Evolutionary conservation across 495 filamentous ascomycete genomes (phyloP), one percentile per base, ranked within the genome.

Genomic region (Penicillium cataractarum): DNA sequence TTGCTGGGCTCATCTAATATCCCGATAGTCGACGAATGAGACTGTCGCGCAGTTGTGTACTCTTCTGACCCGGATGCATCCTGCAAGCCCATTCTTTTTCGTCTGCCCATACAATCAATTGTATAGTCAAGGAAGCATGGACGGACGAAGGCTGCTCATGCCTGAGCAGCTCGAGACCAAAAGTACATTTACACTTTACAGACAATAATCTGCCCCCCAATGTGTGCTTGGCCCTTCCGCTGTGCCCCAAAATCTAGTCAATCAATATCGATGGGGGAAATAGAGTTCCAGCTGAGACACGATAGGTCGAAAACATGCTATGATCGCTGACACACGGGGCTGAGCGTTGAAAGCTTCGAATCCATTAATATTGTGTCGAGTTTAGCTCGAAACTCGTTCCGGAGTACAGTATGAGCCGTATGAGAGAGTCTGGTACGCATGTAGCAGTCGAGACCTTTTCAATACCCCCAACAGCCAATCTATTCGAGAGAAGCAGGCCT

Each of bases 41-140:
- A 61, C 37, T 26, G 17, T 24, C 31, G n/a, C 58, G 49, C 61
- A 58, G 65, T 58, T 58, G 54, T 51, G 26, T 31, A 49, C 54
- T 40, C n/a, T 46, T 57, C 52, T 57, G 48, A 48, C 57, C 64
- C 64, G 60, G 44, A 60, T 61, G 62, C 57, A 65, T 10, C 58
- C 58, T 62, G 65, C 61, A 67, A 57, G 61, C 55, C 64, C 53
- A 15, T 49, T 35, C 21, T 29, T 27, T 10, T 13, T 40, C 17
- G 19, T n/a, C 19, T 52, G 2, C 51, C 51, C 27, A 26, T 29
- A 50, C 24, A 50, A 29, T 50, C 46, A 29, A 24, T 49, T 27
- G 24, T 50, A 29, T 50, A 50, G 24, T 29, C 46, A 29, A 27
- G 24, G 24, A 50, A 50, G 26, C n/a, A 50, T 50, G 46, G 10